These are phyloP conservation scores for Rhizophagus prolifer DNA, from an alignment of 192 early-diverging fungal species.

Conservation along the genomic window DNA sequence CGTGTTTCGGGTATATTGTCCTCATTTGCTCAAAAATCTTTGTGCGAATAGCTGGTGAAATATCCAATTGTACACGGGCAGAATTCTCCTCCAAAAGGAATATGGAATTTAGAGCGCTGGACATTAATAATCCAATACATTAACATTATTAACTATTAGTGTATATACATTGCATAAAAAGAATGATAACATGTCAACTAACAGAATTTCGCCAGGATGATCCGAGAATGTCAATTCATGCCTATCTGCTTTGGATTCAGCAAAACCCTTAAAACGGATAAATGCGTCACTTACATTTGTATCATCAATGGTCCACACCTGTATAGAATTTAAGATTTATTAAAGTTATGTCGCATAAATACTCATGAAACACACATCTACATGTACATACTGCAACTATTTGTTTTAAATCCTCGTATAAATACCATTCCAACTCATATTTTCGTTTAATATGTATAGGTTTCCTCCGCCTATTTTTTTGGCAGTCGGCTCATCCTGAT, in stretches of 20 bases:
- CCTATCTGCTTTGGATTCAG: neutral
- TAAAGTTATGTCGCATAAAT: conserved; percentile 8
- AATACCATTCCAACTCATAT: neutral
- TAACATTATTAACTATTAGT: neutral
- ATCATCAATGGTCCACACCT: conserved; percentile 3
- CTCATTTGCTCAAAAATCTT: conserved; percentile 3
- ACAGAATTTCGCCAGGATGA: conserved; percentile 5
- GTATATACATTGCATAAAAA: conserved; percentile 3
- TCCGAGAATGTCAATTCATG: neutral
- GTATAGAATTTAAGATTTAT: conserved; percentile 6
- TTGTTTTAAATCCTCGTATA: neutral
- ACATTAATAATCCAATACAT: neutral
- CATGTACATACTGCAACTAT: conserved; percentile 1
- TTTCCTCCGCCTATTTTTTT: neutral
- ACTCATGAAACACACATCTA: neutral
- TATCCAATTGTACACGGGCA: neutral
- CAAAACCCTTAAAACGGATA: neutral
- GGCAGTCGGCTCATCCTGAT: neutral
- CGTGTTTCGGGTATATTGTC: neutral
- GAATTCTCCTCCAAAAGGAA: too few species aligned
- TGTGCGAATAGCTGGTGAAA: neutral
- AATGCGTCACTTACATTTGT: conserved; percentile 3
- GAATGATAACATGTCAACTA: neutral
- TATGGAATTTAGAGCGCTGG: neutral
- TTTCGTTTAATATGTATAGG: too few species aligned